Evolutionary conservation across 2,329 filamentous ascomycete genomes (phyloP).

Genomic region (Aspergillus fijiensis): DNA sequence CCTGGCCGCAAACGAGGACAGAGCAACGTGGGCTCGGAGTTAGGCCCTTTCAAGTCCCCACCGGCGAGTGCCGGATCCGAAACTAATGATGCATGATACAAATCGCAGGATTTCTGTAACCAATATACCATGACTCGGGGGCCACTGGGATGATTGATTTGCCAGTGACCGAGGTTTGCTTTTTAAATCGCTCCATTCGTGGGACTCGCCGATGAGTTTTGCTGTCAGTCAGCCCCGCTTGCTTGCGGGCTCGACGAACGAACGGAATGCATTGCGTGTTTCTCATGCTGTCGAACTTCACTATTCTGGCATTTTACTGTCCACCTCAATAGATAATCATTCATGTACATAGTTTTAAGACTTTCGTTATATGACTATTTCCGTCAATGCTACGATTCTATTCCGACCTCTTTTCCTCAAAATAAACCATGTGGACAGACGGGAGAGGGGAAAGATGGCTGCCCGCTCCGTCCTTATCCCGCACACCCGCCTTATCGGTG

Average conservation of each 20-base stretch:
- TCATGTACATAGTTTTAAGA: background rate
- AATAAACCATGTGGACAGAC: background rate
- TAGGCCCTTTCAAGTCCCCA: constrained; percentile 60
- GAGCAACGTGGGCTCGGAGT: constrained; percentile 68
- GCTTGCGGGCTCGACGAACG: background rate
- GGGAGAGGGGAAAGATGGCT: background rate
- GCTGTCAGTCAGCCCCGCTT: background rate
- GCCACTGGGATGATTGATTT: background rate
- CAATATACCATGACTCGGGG: background rate
- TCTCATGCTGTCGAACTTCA: background rate
- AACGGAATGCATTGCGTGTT: constrained; percentile 2
- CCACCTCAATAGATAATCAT: background rate
- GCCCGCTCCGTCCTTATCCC: background rate
- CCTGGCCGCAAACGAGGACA: constrained; percentile 70
- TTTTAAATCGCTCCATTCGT: background rate
- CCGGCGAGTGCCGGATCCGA: constrained; percentile 18
- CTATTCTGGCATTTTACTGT: background rate
- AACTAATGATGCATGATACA: constrained; percentile 19
- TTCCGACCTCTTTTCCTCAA: background rate
- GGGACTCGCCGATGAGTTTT: background rate
- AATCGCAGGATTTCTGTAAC: background rate
- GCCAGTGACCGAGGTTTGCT: background rate
- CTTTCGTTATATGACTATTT: background rate
- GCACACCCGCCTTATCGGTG: constrained; percentile 26
- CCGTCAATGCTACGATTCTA: background rate